A percentile compares a stretch with the other conserved stretches of the same genome.
Evolutionary conservation across 257 asterid genomes (phyloP).

Genomic region (Solanum virginianum): DNA sequence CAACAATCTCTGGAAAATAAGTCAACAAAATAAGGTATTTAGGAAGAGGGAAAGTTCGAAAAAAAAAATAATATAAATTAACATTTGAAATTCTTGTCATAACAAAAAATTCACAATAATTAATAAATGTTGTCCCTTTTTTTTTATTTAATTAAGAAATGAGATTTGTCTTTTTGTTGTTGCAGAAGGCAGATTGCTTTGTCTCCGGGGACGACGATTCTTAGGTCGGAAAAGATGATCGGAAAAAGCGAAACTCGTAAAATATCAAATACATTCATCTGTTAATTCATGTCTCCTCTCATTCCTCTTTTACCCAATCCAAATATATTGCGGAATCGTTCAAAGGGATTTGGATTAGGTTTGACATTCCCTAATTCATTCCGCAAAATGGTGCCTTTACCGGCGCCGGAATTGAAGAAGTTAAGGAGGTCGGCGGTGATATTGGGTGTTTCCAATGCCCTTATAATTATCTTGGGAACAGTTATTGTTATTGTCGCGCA

Average conservation of each 20-base stretch:
- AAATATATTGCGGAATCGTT: not conserved
- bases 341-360: not conserved
- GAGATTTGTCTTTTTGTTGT: not conserved
- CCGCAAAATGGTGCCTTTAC: not conserved
- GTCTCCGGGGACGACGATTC: not conserved
- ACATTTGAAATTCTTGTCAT: not conserved
- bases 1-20: too few species aligned
- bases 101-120: not conserved
- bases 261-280: not conserved
- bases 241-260: not conserved
- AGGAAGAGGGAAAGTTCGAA: too few species aligned
- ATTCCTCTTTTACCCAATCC: not conserved
- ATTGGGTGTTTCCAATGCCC: conserved; percentile 3
- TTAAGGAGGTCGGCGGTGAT: conserved; percentile 1
- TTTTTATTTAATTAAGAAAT: not conserved
- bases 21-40: too few species aligned
- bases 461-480: not conserved
- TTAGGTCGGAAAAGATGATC: not conserved
- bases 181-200: not conserved
- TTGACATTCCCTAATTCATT: not conserved
- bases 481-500: not conserved
- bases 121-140: not conserved
- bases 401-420: not conserved
- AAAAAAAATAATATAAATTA: too few species aligned
- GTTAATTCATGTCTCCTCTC: not conserved